Evolutionary conservation across 2,329 filamentous ascomycete species (phyloP), one percentile per base, ranked within the genome.

Genomic region (Aspergillus tanneri): DNA sequence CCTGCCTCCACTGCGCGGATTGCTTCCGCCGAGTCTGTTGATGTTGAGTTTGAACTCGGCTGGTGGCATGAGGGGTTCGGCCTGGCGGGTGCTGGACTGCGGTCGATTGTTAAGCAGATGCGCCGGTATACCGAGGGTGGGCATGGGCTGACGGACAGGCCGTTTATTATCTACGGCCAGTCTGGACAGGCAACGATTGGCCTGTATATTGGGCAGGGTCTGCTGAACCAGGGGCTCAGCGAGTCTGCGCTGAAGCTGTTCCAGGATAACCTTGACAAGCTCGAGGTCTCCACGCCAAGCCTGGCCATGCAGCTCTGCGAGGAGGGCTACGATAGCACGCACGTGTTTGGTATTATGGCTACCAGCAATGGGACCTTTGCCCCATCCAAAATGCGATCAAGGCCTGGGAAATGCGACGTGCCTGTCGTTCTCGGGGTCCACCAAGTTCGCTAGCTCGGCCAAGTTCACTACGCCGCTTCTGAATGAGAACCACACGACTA

Each of bases 221-320:
- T 62, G 23, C 53, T 54, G 43, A 53, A 43, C 43, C 52, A 46
- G 34, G 47, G 19, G 39, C 36, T 67, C 18, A 57, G 53, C 45
- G 35, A 42, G 8, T 56, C 61, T 23, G 67, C 64, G 18, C 59
- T 71, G n/a, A 41, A 44, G 39, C 44, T 45, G 3, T 60, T 71
- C 6, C 43, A 67, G 38, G 47, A 63, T 34, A 58, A 52, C 30
- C 50, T 64, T 14, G 48, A 50, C 23, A 51, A 49, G 4, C 46
- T 62, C 43, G 45, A 62, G 25, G 47, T 60, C 40, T 50, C 55
- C n/a, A 55, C 61, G 16, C 57, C 57, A 1, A 63, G 54, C 37
- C 28, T 71, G 42, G 67, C 65, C 21, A 67, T 72, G 57, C 68
- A 73, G 57, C 65, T 72, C 34, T 72, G 69, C 48, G 58, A 56